phyloP scores from a whole-genome alignment of 306 rosid species.

The Quillaja saponaria region DNA sequence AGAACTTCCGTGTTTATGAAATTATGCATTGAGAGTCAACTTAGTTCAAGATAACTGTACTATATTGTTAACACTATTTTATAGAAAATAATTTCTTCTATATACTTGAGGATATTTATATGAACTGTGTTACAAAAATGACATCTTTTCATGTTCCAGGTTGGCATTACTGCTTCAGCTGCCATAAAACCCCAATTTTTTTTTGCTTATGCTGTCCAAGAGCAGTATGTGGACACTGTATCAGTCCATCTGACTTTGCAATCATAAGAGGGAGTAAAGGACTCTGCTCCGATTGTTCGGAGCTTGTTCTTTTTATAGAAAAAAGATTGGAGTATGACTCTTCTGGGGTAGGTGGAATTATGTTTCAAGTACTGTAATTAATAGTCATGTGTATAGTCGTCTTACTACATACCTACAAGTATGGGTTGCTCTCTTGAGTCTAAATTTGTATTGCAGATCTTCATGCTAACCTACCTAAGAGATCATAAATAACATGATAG shows the following conservation, averaged over 20 bases:
- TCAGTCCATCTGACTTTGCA: slow-evolving; percentile 36
- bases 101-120: neutral
- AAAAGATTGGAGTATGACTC: slow-evolving; percentile 44
- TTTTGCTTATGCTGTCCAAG: slow-evolving; percentile 63
- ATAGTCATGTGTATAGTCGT: too few species aligned
- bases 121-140: neutral
- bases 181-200: slow-evolving; percentile 42
- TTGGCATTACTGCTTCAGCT: slow-evolving; percentile 55
- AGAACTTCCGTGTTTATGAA: too few species aligned
- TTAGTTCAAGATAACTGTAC: neutral
- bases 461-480: neutral
- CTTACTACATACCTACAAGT: too few species aligned
- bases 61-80: neutral
- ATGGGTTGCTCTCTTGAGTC: too few species aligned
- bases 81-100: neutral
- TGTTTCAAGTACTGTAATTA: too few species aligned
- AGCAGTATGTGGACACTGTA: slow-evolving; percentile 52
- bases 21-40: too few species aligned
- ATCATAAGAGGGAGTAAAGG: slow-evolving; percentile 42
- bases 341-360: slow-evolving; percentile 55
- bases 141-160: slow-evolving; percentile 40
- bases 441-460: neutral
- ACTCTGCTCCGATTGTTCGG: slow-evolving; percentile 56
- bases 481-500: neutral
- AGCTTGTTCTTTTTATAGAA: slow-evolving; percentile 53